Evolutionary conservation across 2,329 filamentous ascomycete genomes (phyloP).

Genomic region (Exophiala xenobiotica): DNA sequence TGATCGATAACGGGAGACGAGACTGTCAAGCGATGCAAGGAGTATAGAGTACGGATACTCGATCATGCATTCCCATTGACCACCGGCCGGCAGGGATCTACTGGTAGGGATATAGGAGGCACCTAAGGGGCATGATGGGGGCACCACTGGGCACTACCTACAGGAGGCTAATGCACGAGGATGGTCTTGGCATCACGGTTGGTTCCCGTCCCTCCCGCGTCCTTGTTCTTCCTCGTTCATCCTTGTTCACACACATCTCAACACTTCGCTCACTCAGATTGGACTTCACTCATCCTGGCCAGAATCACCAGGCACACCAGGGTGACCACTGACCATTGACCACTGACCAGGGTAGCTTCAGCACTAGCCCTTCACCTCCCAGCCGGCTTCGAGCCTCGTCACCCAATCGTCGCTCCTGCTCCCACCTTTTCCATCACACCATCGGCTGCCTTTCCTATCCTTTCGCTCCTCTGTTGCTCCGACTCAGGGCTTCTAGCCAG

Average conservation of each 20-base stretch:
- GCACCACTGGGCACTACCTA: not conserved
- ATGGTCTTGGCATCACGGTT: conserved; percentile 28
- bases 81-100: no score
- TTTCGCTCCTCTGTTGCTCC: conserved; percentile 3
- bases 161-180: conserved; percentile 21
- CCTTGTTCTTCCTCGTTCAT: no score
- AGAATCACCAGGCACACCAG: conserved; percentile 6
- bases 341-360: conserved; percentile 19
- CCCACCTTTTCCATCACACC: conserved; percentile 15
- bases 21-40: no score
- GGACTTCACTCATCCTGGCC: conserved; percentile 19
- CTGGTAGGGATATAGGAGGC: no score
- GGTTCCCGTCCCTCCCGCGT: conserved; percentile 25
- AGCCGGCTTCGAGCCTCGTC: conserved; percentile 2
- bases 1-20: no score
- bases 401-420: conserved; percentile 17
- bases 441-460: conserved; percentile 8
- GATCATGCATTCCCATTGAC: no score
- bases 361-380: conserved; percentile 17
- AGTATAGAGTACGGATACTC: no score
- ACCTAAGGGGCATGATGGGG: not conserved
- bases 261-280: conserved; percentile 25
- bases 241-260: no score
- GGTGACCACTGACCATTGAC: no score
- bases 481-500: conserved; percentile 6